A percentile compares a stretch with the other conserved stretches of the same genome.
Evolutionary conservation across 306 rosid genomes (phyloP).

Genomic region (Begonia loranthoides): DNA sequence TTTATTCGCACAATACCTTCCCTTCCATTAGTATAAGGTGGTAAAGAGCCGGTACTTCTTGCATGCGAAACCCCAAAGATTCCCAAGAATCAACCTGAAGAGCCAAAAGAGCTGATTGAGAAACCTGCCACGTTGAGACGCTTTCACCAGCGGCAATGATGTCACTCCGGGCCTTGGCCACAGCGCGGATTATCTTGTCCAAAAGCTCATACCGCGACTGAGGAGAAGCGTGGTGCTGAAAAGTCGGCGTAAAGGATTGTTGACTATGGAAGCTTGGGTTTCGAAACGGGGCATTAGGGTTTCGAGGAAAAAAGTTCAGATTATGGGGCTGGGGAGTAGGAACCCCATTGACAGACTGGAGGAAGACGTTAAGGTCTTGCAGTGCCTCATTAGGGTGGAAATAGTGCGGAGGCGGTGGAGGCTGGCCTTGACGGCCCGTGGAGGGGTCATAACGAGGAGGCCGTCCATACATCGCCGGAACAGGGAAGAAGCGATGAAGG

Average conservation of each 20-base stretch:
- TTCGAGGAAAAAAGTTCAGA: slow-evolving; percentile 5
- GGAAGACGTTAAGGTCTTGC: slow-evolving; percentile 1
- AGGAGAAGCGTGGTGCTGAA: slow-evolving; percentile 6
- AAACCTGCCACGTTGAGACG: slow-evolving; percentile 62
- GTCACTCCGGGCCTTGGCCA: slow-evolving; percentile 27
- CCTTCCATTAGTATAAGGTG: slow-evolving; percentile 46
- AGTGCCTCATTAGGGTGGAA: background rate
- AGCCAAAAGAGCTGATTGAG: slow-evolving; percentile 35
- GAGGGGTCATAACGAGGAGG: slow-evolving; percentile 10
- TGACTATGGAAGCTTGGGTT: slow-evolving; percentile 20
- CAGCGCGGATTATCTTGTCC: slow-evolving; percentile 27
- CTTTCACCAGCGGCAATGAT: slow-evolving; percentile 32
- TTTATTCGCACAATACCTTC: slow-evolving; percentile 35
- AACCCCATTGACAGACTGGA: slow-evolving; percentile 1
- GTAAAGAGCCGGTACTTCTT: slow-evolving; percentile 52
- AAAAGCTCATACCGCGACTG: slow-evolving; percentile 11
- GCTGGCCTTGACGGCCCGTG: slow-evolving; percentile 13
- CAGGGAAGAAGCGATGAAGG: too few relatives aligned
- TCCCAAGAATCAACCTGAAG: slow-evolving; percentile 54
- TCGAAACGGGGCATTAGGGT: slow-evolving; percentile 11
- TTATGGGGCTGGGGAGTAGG: background rate
- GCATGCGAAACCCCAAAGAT: slow-evolving; percentile 55
- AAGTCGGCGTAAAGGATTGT: slow-evolving; percentile 2
- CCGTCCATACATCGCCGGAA: slow-evolving; percentile 30
- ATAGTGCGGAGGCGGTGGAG: slow-evolving; percentile 1